Conservation (phyloP, 2,329 filamentous ascomycete species). For the Xylariaceae sp. region DNA sequence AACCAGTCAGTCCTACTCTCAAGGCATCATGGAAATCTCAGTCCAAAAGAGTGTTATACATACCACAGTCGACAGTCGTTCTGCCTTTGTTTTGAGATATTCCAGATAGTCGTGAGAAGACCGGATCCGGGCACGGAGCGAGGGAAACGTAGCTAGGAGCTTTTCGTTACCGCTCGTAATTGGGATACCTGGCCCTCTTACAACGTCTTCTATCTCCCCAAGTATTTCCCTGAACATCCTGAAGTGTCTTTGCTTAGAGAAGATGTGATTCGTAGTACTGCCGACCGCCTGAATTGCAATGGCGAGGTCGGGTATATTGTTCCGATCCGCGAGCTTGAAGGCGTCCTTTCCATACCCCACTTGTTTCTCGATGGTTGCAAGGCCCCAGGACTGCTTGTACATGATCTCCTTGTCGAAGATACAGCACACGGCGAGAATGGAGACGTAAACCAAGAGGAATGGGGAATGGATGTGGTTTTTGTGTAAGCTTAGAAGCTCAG, state of each 20-base stretch:
- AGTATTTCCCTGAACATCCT: not conserved
- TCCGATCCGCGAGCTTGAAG: constrained; percentile 16
- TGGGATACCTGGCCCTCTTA: not conserved
- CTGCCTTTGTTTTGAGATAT: not conserved
- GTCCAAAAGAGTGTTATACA: not conserved
- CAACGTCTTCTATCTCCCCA: not conserved
- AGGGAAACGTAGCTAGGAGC: not conserved
- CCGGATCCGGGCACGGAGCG: not conserved
- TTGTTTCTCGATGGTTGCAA: constrained; percentile 14
- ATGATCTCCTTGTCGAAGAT: constrained; percentile 22
- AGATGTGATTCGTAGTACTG: constrained; percentile 21
- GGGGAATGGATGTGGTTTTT: constrained; percentile 18
- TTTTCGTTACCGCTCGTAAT: not conserved
- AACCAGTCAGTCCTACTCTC: not conserved
- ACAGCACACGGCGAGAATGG: constrained; percentile 20
- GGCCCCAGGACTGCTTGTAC: constrained; percentile 1
- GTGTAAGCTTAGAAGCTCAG: constrained; percentile 10
- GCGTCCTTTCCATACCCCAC: constrained; percentile 18
- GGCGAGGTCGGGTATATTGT: constrained; percentile 17
- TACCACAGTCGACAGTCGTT: not conserved
- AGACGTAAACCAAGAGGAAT: constrained; percentile 22
- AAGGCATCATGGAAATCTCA: not conserved
- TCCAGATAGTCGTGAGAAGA: not conserved
- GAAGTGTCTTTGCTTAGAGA: constrained; percentile 23
- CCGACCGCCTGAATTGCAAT: constrained; percentile 19